Base-by-base conservation (phyloP, 768 basidiomycete genomes). In the Crucibulum laeve region DNA sequence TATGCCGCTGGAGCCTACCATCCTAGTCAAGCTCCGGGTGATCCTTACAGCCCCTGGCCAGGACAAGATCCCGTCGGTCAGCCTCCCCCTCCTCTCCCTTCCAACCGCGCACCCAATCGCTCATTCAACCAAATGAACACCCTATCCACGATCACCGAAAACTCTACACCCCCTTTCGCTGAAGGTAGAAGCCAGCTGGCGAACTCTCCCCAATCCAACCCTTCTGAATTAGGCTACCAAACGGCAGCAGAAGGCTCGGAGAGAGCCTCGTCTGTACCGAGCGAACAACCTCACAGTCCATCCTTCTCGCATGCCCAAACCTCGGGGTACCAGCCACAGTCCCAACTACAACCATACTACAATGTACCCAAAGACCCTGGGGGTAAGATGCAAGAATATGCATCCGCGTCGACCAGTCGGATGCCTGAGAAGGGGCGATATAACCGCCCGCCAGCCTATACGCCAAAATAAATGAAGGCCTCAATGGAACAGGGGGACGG, bases 81-180 rank as follows among this genome's bases (percentile, higher is more conserved):
- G n/a, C n/a, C n/a, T n/a, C 35, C 18, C 26, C 17, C 22, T 23
- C 38, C 8, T 39, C 8, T 24, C 3, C 22, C 28, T 11, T 8
- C 10, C 10, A 47, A 41, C 10, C 52, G 50, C 5, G 52, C 52
- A 2, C 52, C 60, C 2, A 56, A 57, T 23, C 48, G 60, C 7
- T 59, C 59, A 8, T 8, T 40, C 43, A 35, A 15, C 56, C 56
- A 1, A 58, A 55, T 2, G 11, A 30, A 50, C 24, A 54, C 56
- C 1, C 50, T 61, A 0, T 59, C 58, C n/a, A 61, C 60, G 17
- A 61, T 61, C 40, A 61, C 60, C 7, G 60, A 61, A 44, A 56
- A 50, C 37, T 58, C 56, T 35, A 59, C 60, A 15, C 60, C 60
- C 14, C 53, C 50, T 40, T 46, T 52, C 48, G 49, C 30, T 3